Base-by-base conservation (phyloP, 495 filamentous ascomycete species). In the Tuber indicum region DNA sequence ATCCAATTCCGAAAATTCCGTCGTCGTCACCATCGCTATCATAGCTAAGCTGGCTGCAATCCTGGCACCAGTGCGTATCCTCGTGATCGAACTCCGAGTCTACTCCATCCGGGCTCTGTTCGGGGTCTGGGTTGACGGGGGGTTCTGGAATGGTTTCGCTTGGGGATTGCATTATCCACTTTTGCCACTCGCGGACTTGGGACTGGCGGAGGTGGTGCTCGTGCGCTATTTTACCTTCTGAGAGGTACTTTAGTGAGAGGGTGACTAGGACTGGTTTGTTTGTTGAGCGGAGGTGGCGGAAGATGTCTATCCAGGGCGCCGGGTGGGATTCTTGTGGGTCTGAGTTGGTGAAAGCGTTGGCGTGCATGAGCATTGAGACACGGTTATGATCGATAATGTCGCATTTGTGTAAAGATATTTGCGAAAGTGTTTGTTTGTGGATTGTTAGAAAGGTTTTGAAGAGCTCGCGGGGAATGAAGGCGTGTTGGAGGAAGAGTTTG, bases 151-250 rank as follows among this genome's bases (percentile, higher is more conserved):
- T 17, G 58, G 16, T 19, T 16, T 36, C 58, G 58, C 14, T 6
- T 16, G 58, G 58, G 58, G 58, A 66, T 12, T 66, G 58, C 58
- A 66, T 66, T 66, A 66, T 66, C 58, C 58, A 66, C 26, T 17
- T 66, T 66, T 66, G 58, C 58, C 58, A 66, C 26, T 66, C 58
- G 58, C 58, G 58, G 58, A 66, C 58, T 66, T 36, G 58, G 26
- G 58, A 66, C 32, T 66, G 58, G 58, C 58, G 58, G 58, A 66
- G 58, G 58, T 66, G 58, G 16, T 36, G 58, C 7, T 66, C 58
- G 58, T 66, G 58, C 26, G 58, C 58, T 66, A 66, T 17, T 36
- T 19, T 66, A 4, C 58, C 58, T 36, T 36, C 58, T 6, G 58
- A 66, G 26, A 66, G 58, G 32, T 66, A 36, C 32, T 36, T 36